phyloP scores from a whole-genome alignment of 129 eudicot species.

The Kitagawia praeruptora region DNA sequence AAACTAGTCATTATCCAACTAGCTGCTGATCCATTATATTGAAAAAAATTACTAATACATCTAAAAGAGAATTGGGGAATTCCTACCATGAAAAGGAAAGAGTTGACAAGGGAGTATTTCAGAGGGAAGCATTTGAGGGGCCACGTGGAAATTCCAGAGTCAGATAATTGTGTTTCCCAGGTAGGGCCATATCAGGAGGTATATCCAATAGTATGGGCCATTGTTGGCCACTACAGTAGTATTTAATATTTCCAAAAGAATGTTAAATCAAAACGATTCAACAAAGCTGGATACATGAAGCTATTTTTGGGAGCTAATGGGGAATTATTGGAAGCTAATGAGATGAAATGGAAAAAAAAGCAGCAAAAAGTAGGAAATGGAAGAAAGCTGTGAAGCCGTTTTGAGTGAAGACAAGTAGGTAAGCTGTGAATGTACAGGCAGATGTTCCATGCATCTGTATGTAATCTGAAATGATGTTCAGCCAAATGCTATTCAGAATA shows the following conservation, averaged over 20 bases:
- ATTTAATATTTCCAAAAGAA: constrained; percentile 20
- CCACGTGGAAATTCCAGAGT: constrained; percentile 70
- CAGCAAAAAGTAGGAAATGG: not conserved
- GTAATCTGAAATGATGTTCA: not conserved
- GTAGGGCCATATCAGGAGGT: constrained; percentile 57
- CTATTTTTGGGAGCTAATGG: constrained; percentile 7
- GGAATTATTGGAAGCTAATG: not conserved
- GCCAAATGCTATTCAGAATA: not conserved
- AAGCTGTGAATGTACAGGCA: constrained; percentile 37
- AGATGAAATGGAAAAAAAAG: not conserved
- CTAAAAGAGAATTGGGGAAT: not conserved
- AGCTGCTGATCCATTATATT: not conserved
- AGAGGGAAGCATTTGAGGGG: constrained; percentile 18
- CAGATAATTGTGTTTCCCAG: constrained; percentile 47
- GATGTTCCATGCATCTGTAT: constrained; percentile 45
- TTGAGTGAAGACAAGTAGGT: constrained; percentile 33
- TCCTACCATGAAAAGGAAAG: constrained; percentile 13
- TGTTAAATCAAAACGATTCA: constrained; percentile 1
- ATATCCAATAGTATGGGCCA: constrained; percentile 45
- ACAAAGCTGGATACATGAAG: constrained; percentile 12
- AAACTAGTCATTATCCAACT: not conserved
- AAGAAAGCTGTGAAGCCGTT: not conserved
- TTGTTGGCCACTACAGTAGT: constrained; percentile 19
- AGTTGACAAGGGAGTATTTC: constrained; percentile 10
- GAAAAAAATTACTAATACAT: not conserved